These are phyloP conservation scores for Phytophthora melonis DNA, from an alignment of 352 stramenopile genomes.

Conservation along the genomic window DNA sequence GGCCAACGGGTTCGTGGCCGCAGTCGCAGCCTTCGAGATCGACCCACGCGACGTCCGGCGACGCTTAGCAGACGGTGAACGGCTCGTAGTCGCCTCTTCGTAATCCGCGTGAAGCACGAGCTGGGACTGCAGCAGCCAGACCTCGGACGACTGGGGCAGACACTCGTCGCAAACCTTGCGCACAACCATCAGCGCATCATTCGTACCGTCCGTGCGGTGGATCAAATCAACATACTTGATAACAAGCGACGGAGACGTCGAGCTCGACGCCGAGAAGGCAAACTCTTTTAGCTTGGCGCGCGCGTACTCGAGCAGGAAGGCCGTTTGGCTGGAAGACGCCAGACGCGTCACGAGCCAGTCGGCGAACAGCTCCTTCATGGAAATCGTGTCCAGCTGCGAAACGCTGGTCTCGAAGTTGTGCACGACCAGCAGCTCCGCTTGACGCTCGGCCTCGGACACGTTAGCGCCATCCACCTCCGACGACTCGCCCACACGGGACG, in stretches of 20 bases:
- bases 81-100: conserved; percentile 18
- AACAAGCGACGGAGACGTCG: conserved; percentile 42
- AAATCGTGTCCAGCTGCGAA: conserved; percentile 44
- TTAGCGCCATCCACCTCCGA: conserved; percentile 29
- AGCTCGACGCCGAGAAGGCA: conserved; percentile 31
- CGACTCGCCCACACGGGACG: conserved; percentile 13
- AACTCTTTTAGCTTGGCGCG: conserved; percentile 65
- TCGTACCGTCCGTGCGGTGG: conserved; percentile 68
- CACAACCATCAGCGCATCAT: conserved; percentile 51
- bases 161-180: conserved; percentile 53
- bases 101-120: conserved; percentile 64
- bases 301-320: conserved; percentile 65
- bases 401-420: conserved; percentile 73
- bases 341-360: conserved; percentile 73
- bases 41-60: conserved; percentile 54
- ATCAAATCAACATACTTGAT: conserved; percentile 78
- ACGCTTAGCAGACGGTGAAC: conserved; percentile 54
- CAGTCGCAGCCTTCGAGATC: conserved; percentile 9
- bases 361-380: conserved; percentile 72
- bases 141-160: conserved; percentile 43
- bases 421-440: conserved; percentile 60
- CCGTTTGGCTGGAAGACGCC: conserved; percentile 47
- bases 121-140: conserved; percentile 83
- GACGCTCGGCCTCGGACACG: conserved; percentile 43
- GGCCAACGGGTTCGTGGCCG: conserved; percentile 36